These are phyloP conservation scores for Cutaneotrichosporon sp. DNA, from an alignment of 1,284 basidiomycete genomes.

Conservation along the genomic window DNA sequence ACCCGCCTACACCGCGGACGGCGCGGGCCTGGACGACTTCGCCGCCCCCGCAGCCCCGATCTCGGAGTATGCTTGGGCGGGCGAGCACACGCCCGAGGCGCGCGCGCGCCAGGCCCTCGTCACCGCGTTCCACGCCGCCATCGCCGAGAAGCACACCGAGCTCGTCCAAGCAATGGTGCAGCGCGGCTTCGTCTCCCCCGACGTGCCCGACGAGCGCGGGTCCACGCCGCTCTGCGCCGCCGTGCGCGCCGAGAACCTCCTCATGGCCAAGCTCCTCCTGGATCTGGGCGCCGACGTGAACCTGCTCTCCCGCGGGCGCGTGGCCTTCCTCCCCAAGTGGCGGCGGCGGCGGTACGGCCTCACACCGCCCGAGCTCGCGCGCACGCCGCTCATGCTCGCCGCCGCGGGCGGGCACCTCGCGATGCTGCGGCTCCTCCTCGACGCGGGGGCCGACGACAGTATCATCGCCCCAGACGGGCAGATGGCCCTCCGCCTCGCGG, in stretches of 20 bases:
- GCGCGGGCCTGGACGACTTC: not conserved
- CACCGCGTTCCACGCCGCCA: not conserved
- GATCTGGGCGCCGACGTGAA: constrained; percentile 11
- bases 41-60: not conserved
- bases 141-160: not conserved
- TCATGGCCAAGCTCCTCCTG: constrained; percentile 10
- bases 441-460: constrained; percentile 63
- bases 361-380: not conserved
- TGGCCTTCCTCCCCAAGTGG: not conserved
- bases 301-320: not conserved
- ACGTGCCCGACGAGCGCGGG: not conserved
- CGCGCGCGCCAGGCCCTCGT: not conserved
- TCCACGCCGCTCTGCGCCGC: constrained; percentile 13
- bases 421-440: constrained; percentile 63
- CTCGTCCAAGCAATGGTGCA: constrained; percentile 8
- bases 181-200: constrained; percentile 16
- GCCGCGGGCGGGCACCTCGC: constrained; percentile 70
- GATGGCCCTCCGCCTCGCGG: constrained; percentile 21
- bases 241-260: not conserved
- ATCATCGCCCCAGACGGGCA: constrained; percentile 20
- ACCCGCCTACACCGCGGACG: not conserved
- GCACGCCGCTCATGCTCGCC: constrained; percentile 76
- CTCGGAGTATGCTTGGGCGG: not conserved
- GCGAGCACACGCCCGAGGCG: too few species aligned
- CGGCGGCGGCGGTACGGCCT: not conserved